phyloP scores from a whole-genome alignment of 805 yeast genomes.

The Metschnikowia amazonensis region DNA sequence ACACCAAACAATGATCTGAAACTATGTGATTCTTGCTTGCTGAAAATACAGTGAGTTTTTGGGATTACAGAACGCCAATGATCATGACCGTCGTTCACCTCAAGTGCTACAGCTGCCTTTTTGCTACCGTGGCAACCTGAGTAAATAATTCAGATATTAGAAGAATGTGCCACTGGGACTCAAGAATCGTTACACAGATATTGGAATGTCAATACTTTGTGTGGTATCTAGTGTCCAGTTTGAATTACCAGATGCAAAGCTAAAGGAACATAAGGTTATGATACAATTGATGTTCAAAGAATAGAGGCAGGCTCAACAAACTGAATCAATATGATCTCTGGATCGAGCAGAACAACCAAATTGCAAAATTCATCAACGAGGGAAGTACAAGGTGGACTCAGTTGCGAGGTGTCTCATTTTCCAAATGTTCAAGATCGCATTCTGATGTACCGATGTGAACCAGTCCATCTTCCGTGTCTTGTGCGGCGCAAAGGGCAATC shows the following conservation, averaged over 20 bases:
- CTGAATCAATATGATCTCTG: neutral
- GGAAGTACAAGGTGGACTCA: too few species aligned
- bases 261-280: neutral
- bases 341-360: neutral
- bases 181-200: neutral
- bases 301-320: neutral
- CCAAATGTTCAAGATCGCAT: neutral
- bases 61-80: too few species aligned
- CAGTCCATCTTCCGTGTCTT: neutral
- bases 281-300: neutral
- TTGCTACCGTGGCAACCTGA: neutral
- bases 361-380: too few species aligned
- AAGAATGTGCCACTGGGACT: neutral
- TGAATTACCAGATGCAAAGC: neutral
- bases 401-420: too few species aligned
- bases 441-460: slow-evolving; percentile 1
- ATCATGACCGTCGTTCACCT: neutral
- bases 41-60: too few species aligned
- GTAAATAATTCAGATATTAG: neutral
- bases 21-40: too few species aligned
- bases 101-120: neutral
- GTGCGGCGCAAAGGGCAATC: neutral
- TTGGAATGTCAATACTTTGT: neutral
- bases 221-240: neutral
- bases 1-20: too few species aligned